phyloP scores from a whole-genome alignment of 805 yeast genomes.

The Barnettozyma siamensis region DNA sequence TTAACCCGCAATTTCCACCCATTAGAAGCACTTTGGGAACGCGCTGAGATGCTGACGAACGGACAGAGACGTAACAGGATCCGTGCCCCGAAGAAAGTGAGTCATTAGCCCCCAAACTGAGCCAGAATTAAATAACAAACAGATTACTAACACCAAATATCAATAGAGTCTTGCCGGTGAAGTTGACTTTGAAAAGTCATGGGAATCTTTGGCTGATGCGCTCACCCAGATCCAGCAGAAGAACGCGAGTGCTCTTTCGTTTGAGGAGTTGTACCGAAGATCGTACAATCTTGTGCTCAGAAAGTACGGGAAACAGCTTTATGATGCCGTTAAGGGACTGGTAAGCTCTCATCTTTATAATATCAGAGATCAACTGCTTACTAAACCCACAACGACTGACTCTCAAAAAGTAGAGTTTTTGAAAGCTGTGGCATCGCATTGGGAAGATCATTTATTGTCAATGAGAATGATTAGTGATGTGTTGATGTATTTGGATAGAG shows the following conservation, averaged over 20 bases:
- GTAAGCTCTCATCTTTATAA: conserved; percentile 42
- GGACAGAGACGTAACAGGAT: conserved; percentile 50
- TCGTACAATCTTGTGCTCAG: conserved; percentile 72
- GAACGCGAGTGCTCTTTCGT: conserved; percentile 68
- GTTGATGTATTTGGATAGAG: conserved; percentile 80
- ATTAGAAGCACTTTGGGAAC: too few species aligned
- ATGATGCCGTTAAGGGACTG: conserved; percentile 49
- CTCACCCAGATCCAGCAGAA: conserved; percentile 65
- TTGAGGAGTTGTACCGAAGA: conserved; percentile 75
- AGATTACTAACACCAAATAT: not conserved
- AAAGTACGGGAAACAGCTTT: conserved; percentile 60
- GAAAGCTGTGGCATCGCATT: conserved; percentile 32
- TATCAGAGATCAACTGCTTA: conserved; percentile 17
- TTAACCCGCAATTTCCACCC: too few species aligned
- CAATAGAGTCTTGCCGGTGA: conserved; percentile 28
- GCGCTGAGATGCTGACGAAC: conserved; percentile 14
- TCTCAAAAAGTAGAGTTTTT: conserved; percentile 27
- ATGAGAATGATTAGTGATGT: conserved; percentile 82
- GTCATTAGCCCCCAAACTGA: conserved; percentile 4
- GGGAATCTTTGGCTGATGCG: conserved; percentile 63
- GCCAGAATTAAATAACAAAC: too few species aligned
- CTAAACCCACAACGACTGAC: conserved; percentile 13
- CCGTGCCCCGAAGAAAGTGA: conserved; percentile 54
- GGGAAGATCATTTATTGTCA: conserved; percentile 68
- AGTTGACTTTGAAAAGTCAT: conserved; percentile 57